Evolutionary conservation across 1,139 yeast genomes (phyloP).

Genomic region (Suhomyces atakaporum): DNA sequence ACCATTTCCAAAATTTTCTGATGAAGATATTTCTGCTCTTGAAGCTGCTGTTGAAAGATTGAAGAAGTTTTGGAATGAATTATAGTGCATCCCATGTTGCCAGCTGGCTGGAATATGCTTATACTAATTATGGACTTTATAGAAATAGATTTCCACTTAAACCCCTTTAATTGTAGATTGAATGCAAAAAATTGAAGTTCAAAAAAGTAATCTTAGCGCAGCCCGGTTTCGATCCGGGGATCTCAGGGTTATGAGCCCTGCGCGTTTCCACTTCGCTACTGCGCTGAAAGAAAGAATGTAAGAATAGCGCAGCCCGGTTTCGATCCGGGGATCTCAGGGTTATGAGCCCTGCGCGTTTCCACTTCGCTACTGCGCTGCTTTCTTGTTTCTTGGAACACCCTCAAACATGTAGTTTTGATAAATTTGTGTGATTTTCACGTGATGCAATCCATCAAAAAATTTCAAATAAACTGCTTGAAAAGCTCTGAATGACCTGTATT

Average conservation of each 20-base stretch:
- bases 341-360: constrained; percentile 99
- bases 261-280: constrained; percentile 99
- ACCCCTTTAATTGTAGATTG: too few relatives aligned
- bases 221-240: constrained; percentile 99
- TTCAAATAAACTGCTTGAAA: too few relatives aligned
- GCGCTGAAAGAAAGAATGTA: constrained; percentile 45
- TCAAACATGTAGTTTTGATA: not conserved
- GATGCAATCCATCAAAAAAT: too few relatives aligned
- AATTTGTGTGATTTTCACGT: not conserved
- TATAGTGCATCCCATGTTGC: constrained; percentile 3
- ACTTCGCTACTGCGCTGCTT: constrained; percentile 95
- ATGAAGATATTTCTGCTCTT: constrained; percentile 27
- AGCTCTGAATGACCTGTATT: too few relatives aligned
- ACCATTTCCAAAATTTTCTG: constrained; percentile 33
- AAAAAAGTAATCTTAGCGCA: constrained; percentile 61
- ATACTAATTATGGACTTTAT: not conserved
- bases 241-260: constrained; percentile 99
- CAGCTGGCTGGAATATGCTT: not conserved
- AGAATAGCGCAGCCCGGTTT: constrained; percentile 96
- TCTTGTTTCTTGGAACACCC: not conserved
- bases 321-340: constrained; percentile 99
- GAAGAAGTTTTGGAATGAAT: constrained; percentile 24
- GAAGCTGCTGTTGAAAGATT: constrained; percentile 24
- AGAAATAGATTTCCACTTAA: not conserved
- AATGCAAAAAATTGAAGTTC: constrained; percentile 2